A percentile compares a stretch with the other conserved stretches of the same genome.
Conservation (phyloP, 345 rosid genomes). For the Gossypium herbaceum region DNA sequence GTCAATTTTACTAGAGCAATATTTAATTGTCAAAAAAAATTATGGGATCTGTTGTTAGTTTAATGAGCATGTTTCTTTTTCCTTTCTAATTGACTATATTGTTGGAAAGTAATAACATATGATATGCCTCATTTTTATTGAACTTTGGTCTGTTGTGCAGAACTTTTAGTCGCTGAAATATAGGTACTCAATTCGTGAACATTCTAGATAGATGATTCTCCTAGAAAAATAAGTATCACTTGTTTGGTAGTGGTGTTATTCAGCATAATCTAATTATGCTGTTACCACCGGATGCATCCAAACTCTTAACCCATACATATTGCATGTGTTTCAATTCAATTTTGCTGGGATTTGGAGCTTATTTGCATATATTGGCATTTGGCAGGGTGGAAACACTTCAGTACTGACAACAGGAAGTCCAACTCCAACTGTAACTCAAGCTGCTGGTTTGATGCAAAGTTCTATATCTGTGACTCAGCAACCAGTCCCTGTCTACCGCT, state of each 20-base stretch:
- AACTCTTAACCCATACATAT: not conserved
- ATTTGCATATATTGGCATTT: conserved; percentile 33
- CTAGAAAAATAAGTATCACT: not conserved
- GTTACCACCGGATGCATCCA: not conserved
- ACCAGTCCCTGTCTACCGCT: conserved; percentile 73
- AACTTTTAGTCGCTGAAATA: not conserved
- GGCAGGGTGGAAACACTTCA: conserved; percentile 71
- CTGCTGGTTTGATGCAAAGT: conserved; percentile 77
- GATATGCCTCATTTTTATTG: not conserved
- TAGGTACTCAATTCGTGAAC: not conserved
- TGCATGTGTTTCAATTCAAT: not conserved
- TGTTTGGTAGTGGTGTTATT: not conserved
- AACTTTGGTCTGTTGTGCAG: not conserved
- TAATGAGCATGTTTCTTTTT: not conserved
- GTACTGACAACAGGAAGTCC: conserved; percentile 65
- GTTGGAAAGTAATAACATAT: not conserved
- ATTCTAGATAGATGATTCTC: not conserved
- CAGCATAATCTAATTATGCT: not conserved
- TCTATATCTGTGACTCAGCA: conserved; percentile 77
- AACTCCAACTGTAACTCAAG: conserved; percentile 71
- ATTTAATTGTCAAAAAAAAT: not conserved
- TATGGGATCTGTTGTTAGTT: not conserved
- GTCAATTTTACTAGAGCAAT: not conserved
- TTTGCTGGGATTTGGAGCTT: conserved; percentile 20
- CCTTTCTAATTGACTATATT: too few species aligned